Percentiles rank a stretch among this genome's conserved stretches.
These are phyloP conservation scores for Cubamyces sp. DNA, from an alignment of 768 basidiomycete genomes.

Conservation along the genomic window DNA sequence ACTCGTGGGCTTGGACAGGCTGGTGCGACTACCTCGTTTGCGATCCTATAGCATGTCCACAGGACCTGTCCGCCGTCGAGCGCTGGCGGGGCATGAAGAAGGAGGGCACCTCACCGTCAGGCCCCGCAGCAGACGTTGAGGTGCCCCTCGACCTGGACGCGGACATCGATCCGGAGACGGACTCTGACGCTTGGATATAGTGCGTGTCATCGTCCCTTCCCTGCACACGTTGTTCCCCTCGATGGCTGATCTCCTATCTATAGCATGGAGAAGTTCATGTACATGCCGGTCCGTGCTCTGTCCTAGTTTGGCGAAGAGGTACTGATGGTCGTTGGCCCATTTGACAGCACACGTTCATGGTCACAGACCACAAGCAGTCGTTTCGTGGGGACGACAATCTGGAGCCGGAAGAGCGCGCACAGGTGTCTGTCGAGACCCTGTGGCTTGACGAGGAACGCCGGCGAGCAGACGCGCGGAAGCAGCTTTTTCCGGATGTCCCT, in stretches of 20 bases:
- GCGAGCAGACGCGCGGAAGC: constrained; percentile 41
- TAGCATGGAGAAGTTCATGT: constrained; percentile 50
- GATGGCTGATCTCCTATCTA: background rate
- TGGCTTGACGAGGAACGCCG: constrained; percentile 47
- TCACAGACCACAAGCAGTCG: constrained; percentile 54
- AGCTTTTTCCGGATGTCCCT: constrained; percentile 49
- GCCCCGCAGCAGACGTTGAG: constrained; percentile 13
- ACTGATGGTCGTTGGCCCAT: background rate
- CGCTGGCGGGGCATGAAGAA: constrained; percentile 28
- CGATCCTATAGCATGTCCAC: constrained; percentile 50
- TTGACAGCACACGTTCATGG: constrained; percentile 50
- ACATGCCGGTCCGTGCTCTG: constrained; percentile 46
- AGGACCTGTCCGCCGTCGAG: constrained; percentile 41
- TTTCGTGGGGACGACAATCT: constrained; percentile 38
- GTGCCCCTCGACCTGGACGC: constrained; percentile 42
- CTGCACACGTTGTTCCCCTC: background rate
- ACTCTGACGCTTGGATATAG: constrained; percentile 47
- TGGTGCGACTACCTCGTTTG: constrained; percentile 54
- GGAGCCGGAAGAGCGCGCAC: constrained; percentile 22
- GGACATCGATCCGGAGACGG: constrained; percentile 46
- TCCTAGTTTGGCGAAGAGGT: background rate
- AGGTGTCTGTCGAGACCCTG: constrained; percentile 25
- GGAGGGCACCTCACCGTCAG: background rate
- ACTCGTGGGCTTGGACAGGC: constrained; percentile 29
- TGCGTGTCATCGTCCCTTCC: constrained; percentile 31